A percentile compares a stretch with the other conserved stretches of the same genome.
phyloP scores from a whole-genome alignment of 1,284 basidiomycete genomes.

The Puccinia triticina region DNA sequence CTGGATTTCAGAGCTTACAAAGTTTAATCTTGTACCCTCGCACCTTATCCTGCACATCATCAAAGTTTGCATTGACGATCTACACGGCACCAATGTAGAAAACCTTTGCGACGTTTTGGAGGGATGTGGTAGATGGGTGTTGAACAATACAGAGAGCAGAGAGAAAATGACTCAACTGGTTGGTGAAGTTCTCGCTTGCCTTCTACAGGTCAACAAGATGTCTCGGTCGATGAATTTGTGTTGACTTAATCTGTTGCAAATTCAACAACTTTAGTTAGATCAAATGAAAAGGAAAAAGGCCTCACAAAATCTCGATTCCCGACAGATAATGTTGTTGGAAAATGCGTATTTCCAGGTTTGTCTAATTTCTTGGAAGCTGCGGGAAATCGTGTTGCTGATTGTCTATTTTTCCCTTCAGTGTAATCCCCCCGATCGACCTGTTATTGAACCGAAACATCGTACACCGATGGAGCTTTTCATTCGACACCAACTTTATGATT shows the following conservation, averaged over 20 bases:
- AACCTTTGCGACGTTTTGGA: slow-evolving; percentile 89
- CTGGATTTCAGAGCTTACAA: slow-evolving; percentile 88
- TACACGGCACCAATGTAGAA: slow-evolving; percentile 87
- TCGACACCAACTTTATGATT: slow-evolving; percentile 86
- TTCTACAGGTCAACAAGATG: not conserved
- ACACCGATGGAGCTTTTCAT: slow-evolving; percentile 88
- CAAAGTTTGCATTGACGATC: slow-evolving; percentile 95
- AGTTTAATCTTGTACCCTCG: slow-evolving; percentile 88
- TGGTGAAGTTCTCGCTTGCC: not conserved
- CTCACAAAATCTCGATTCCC: slow-evolving; percentile 85
- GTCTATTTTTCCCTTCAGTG: slow-evolving; percentile 66
- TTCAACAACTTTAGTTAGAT: slow-evolving; percentile 69
- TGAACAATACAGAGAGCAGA: slow-evolving; percentile 83
- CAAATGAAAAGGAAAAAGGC: slow-evolving; percentile 91
- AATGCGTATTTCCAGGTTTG: slow-evolving; percentile 84
- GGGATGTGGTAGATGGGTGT: slow-evolving; percentile 87
- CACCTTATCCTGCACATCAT: slow-evolving; percentile 92
- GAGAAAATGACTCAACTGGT: slow-evolving; percentile 66
- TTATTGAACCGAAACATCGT: slow-evolving; percentile 80
- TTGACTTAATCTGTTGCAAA: not conserved
- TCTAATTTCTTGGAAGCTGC: not conserved
- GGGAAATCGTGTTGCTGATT: not conserved
- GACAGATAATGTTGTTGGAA: slow-evolving; percentile 85
- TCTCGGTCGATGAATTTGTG: not conserved
- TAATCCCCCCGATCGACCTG: slow-evolving; percentile 91